These are phyloP conservation scores for Martiniozyma asiatica DNA, from an alignment of 1,139 yeast species.

Conservation along the genomic window DNA sequence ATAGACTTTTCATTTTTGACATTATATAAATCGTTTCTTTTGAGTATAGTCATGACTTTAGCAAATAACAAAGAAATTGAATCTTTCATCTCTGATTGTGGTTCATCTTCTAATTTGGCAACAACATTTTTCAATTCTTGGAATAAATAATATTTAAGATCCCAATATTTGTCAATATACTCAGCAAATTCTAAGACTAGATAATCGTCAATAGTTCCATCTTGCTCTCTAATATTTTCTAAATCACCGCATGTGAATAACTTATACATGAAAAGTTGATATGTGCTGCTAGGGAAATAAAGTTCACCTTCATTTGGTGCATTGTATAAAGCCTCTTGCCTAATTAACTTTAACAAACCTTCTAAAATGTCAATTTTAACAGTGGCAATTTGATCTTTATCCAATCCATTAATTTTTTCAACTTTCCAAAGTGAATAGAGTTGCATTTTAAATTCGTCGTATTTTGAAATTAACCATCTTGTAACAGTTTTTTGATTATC, in stretches of 20 bases:
- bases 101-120: constrained; percentile 9
- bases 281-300: constrained; percentile 53
- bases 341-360: constrained; percentile 47
- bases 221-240: constrained; percentile 25
- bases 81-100: constrained; percentile 3
- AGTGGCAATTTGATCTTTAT: constrained; percentile 25
- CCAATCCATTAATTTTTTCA: constrained; percentile 16
- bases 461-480: constrained; percentile 55
- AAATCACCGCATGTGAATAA: constrained; percentile 31
- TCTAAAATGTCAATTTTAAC: constrained; percentile 54
- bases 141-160: constrained; percentile 56
- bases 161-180: constrained; percentile 46
- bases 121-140: constrained; percentile 22
- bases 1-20: constrained; percentile 21
- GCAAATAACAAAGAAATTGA: constrained; percentile 25
- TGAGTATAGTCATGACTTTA: constrained; percentile 30
- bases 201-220: constrained; percentile 41
- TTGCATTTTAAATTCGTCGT: constrained; percentile 39
- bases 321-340: constrained; percentile 44
- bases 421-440: constrained; percentile 30
- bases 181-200: constrained; percentile 49
- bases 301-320: constrained; percentile 38
- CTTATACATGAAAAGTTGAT: constrained; percentile 32
- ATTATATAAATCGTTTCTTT: constrained; percentile 23
- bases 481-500: constrained; percentile 36